Conservation (phyloP, 495 filamentous ascomycete genomes). For the Astrothelium subdiscretum region DNA sequence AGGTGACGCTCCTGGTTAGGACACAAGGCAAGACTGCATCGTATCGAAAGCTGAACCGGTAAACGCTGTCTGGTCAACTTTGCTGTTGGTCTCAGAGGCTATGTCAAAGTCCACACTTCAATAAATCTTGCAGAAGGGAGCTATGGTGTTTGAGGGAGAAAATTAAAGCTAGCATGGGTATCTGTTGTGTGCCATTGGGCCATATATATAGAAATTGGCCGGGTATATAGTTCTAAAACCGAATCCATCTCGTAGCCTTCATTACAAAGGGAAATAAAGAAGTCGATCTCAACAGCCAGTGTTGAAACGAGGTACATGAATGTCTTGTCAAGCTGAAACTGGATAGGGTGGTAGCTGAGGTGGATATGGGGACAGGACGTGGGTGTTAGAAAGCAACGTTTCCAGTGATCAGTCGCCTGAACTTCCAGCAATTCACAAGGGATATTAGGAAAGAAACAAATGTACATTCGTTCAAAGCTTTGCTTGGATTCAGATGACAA, state of each 20-base stretch:
- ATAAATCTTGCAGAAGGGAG: not conserved
- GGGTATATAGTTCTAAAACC: slow-evolving; percentile 1
- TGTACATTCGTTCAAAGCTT: slow-evolving; percentile 3
- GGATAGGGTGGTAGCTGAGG: not conserved
- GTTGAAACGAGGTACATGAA: not conserved
- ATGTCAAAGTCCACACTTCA: not conserved
- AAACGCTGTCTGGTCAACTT: not conserved
- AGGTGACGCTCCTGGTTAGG: not conserved
- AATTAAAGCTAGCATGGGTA: not conserved
- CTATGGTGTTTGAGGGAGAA: not conserved
- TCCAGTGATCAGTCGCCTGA: not conserved
- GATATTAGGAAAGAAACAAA: not conserved
- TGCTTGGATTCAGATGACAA: not conserved
- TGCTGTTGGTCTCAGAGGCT: not conserved
- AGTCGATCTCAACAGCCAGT: not conserved
- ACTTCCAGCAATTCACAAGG: not conserved
- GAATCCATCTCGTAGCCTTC: not conserved
- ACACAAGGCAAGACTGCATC: not conserved
- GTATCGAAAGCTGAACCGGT: not conserved
- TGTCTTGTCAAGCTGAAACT: not conserved
- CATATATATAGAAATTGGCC: not conserved
- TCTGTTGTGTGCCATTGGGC: not conserved
- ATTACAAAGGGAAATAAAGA: not conserved
- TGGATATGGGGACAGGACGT: not conserved
- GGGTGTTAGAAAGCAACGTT: not conserved